These are phyloP conservation scores for Cladophialophora exuberans DNA, from an alignment of 2,329 filamentous ascomycete genomes.

Conservation along the genomic window DNA sequence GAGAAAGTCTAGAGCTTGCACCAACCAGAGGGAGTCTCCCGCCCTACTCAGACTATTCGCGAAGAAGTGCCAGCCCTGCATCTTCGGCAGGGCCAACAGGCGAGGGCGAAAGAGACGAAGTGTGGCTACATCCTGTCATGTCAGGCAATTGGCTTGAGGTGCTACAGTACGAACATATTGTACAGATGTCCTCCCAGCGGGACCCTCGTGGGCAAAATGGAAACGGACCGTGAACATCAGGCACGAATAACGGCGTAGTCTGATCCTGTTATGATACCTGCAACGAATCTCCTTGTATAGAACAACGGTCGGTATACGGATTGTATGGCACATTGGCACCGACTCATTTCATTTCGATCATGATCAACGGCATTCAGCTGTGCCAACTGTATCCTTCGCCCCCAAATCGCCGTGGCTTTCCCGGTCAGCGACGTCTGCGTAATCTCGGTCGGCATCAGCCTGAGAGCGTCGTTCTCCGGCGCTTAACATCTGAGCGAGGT, in stretches of 20 bases:
- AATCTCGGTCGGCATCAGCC: too few species aligned
- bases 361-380: too few species aligned
- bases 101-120: conserved; percentile 55
- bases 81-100: conserved; percentile 32
- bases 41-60: conserved; percentile 21
- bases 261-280: background rate
- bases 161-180: conserved; percentile 11
- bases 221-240: background rate
- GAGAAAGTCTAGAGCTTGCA: conserved; percentile 15
- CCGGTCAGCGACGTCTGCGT: too few species aligned
- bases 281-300: background rate
- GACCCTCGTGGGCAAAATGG: background rate
- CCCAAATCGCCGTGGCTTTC: too few species aligned
- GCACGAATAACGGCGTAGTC: background rate
- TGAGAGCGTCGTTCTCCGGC: too few species aligned
- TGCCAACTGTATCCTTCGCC: too few species aligned
- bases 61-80: conserved; percentile 21
- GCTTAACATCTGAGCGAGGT: too few species aligned
- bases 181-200: background rate
- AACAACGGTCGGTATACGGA: too few species aligned
- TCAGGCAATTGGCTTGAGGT: conserved; percentile 22
- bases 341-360: too few species aligned
- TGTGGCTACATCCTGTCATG: conserved; percentile 44
- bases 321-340: too few species aligned
- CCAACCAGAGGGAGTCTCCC: conserved; percentile 20